Base-by-base conservation (phyloP, 768 basidiomycete species). In the Russula ochroleuca region DNA sequence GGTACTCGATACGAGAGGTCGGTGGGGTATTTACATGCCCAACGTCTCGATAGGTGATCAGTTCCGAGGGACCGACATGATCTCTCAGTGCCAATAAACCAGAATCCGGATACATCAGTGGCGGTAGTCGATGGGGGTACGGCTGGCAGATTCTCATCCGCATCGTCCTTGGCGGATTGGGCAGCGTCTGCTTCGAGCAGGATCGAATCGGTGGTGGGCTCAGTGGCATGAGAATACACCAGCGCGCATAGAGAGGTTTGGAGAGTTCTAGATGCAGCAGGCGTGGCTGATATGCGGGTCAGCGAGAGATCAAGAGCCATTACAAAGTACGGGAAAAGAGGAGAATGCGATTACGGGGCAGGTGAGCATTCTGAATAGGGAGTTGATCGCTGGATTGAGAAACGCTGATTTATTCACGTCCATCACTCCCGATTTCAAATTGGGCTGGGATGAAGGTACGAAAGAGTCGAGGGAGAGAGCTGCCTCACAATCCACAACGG, bases 101-200 rank as follows among this genome's bases (percentile, higher is more conserved):
- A 99, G 83, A 99, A 99, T 70, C 96, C 89, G 57, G 95, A 92
- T 69, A 99, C 92, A 58, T 86, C 81, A 40, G 74, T 69, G 51
- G 75, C 73, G 62, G 61, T 68, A 59, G 71, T 72, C 11, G 70
- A 69, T n/a, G 67, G 33, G 54, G 70, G 70, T 47, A 68, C 68
- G 23, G 68, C 63, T 28, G 92, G 79, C 21, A 83, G 79, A 31
- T 78, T 78, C 75, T 89, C 87, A 0, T 86, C 81, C 35, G 81
- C 84, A 67, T 94, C 86, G 56, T 91, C 92, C 72, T 95, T 88
- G 67, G 81, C 72, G 4, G 87, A 85, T 57, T 83, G 81, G 62
- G 84, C 78, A 70, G 90, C 82, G 43, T 95, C 96, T 19, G 86
- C 85, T 69, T 85, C 82, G 73, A 98, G 81, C 77, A 28, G 28